Conservation (phyloP, 192 early-diverging fungal species). For the Geranomyces michiganensis region DNA sequence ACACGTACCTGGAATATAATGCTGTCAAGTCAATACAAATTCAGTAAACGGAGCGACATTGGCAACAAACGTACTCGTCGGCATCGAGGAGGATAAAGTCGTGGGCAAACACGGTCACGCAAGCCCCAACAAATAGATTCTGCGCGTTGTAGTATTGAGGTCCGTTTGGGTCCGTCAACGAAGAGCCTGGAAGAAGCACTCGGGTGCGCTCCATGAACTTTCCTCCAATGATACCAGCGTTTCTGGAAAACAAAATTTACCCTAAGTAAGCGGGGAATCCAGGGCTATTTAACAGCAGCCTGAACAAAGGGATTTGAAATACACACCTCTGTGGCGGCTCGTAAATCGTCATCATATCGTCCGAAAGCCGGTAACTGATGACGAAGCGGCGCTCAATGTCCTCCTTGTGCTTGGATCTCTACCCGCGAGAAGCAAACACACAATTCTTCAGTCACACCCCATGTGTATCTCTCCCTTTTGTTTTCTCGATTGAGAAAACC, state of each 20-base stretch:
- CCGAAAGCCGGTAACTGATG: conserved; percentile 60
- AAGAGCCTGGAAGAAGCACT: conserved; percentile 57
- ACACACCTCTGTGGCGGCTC: conserved; percentile 62
- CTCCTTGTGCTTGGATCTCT: conserved; percentile 67
- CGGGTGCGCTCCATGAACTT: conserved; percentile 67
- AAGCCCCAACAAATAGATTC: conserved; percentile 60
- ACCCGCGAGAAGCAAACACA: background rate
- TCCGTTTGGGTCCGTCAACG: conserved; percentile 41
- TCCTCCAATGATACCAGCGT: conserved; percentile 63
- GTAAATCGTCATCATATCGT: conserved; percentile 69
- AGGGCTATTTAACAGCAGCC: background rate
- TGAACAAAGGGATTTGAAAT: background rate
- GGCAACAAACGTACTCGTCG: conserved; percentile 57
- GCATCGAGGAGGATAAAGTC: conserved; percentile 61
- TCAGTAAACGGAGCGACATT: background rate
- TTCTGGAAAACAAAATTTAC: conserved; percentile 40
- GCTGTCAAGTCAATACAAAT: conserved; percentile 3
- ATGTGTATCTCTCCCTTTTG: too few relatives aligned
- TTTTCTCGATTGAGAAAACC: too few relatives aligned
- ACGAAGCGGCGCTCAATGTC: conserved; percentile 63
- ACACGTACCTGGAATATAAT: conserved; percentile 23
- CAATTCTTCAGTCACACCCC: background rate
- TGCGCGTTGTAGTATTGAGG: conserved; percentile 55
- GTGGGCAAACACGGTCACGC: conserved; percentile 53
- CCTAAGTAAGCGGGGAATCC: too few relatives aligned